Evolutionary conservation across 2,329 filamentous ascomycete genomes (phyloP), one percentile per base, ranked within the genome.

Genomic region (Cordyceps cateniannulata): DNA sequence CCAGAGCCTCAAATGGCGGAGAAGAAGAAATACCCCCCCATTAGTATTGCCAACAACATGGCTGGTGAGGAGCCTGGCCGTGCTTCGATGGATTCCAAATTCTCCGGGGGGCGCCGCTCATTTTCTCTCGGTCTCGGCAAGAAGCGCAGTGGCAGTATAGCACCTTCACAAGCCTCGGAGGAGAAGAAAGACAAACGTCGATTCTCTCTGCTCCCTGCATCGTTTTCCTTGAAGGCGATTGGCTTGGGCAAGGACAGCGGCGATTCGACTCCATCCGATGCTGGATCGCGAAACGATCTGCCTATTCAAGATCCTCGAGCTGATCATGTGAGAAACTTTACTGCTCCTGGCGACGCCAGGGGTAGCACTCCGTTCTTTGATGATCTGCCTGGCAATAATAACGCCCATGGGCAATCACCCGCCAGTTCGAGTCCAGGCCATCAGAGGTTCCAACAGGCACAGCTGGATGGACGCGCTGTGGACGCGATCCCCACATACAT

Each of bases 21-120:
- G 85, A 73, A 90, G 71, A 86, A 87, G 64, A 87, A 84, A 65
- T 96, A 97, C 69, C 93, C 93, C 60, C 93, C 93, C 4, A 89
- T 93, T 52, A 96, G 92, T 77, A 96, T 97, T 91, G 85, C 88
- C 63, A 88, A 88, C 64, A 79, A 85, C 2, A 84, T 89, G 73
- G 78, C 84, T 52, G 80, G 79, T 38, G 84, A 85, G 44, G 79
- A 82, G 56, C 74, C 80, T 14, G 68, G 67, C 1, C 80, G 89
- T 52, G 78, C 80, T 45, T 93, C 89, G 1, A 84, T 90, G 69
- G 90, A 93, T 65, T 92, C 88, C 3, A 79, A 79, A 64, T 76
- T 76, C 20, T 85, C 85, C 3, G 35, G 35, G 5, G 57, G 61
- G 35, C 83, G 89, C 25, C 84, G 87, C 50, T 91, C 89, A 0